Base-by-base conservation (phyloP, 2,329 filamentous ascomycete species). In the Trichoderma afroharzianum region DNA sequence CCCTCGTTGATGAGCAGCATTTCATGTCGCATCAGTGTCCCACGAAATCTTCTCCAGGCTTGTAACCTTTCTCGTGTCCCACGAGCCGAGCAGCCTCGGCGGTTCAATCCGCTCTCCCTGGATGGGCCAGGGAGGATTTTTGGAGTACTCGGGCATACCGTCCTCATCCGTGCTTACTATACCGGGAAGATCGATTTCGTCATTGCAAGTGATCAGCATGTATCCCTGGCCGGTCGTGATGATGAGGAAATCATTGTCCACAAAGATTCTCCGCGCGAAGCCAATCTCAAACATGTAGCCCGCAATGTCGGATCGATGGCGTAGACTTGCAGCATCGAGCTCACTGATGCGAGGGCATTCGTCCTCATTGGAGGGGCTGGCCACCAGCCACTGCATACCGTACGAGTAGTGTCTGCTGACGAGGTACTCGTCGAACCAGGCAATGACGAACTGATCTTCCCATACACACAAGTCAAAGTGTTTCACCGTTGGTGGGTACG, bases 351-450 rank as follows among this genome's bases (percentile, higher is more conserved):
- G 68, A 6, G 62, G 30, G 11, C 71, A 70, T 39, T 61, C 53
- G 14, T 55, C 39, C 6, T 63, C 68, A 2, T 64, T 28, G 8
- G 61, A 14, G 30, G 55, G 59, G 18, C 32, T 67, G 2, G 63
- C 39, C 18, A 62, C 62, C 21, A 72, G 62, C 67, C 68, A 72
- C 43, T 72, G 36, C 61, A 72, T 67, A 7, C 71, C 53, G 47
- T 72, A 70, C 6, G 68, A 58, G n/a, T 72, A 72, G 21, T 71
- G 61, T 18, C 61, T 30, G 57, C 67, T 70, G 21, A 72, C 67
- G 30, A 72, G 71, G 14, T 72, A 72, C 28, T 72, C 71, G 61
- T 72, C 71, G n/a, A 71, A 72, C 71, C 71, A 72, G 18, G 68
- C 33, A 14, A 72, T 72, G 55, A 72, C n/a, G 7, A 72, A 63